Evolutionary conservation across 768 basidiomycete genomes (phyloP), one percentile per base, ranked within the genome.

Genomic region (Russula lepida): DNA sequence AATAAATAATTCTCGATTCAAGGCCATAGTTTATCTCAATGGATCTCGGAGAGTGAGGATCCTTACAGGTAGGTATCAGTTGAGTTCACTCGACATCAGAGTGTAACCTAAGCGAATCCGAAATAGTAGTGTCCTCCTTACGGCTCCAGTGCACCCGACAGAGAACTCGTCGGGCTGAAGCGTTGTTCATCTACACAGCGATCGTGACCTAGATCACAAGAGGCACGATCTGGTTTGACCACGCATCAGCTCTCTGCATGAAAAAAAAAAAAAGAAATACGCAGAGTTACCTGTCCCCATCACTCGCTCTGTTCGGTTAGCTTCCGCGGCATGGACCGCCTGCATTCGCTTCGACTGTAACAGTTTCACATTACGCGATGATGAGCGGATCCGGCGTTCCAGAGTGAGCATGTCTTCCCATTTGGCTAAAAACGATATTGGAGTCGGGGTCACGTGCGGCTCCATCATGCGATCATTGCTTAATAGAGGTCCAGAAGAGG

Each of bases 351-450:
- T 27, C 49, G 25, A 9, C 15, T 54, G 53, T 9, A 2, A 48
- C 19, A 2, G 17, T 27, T 59, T 44, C 23, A 21, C 44, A 6
- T 33, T 19, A 13, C 49, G 51, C 19, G 57, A 54, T 19, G 56
- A 50, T 12, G 43, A 44, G 43, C 57, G 64, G 3, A 58, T 44
- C n/a, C 37, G 53, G 19, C 57, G 64, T 19, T 58, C 64, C 35
- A 65, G 28, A 33, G 41, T 56, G 19, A 55, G 48, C 33, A 65
- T 32, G 41, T 65, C 64, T 56, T 56, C 57, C 51, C 52, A 65
- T 49, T 39, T 64, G 30, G 60, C 56, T 6, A 58, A 11, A 49
- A 65, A 65, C 23, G 64, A 58, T 47, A 65, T 19, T 1, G 64
- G 64, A 19, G 57, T 64, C 28, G 64, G 49, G 28, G 23, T 8